Conservation (phyloP, 805 yeast species). For the Wickerhamiella azymoides region DNA sequence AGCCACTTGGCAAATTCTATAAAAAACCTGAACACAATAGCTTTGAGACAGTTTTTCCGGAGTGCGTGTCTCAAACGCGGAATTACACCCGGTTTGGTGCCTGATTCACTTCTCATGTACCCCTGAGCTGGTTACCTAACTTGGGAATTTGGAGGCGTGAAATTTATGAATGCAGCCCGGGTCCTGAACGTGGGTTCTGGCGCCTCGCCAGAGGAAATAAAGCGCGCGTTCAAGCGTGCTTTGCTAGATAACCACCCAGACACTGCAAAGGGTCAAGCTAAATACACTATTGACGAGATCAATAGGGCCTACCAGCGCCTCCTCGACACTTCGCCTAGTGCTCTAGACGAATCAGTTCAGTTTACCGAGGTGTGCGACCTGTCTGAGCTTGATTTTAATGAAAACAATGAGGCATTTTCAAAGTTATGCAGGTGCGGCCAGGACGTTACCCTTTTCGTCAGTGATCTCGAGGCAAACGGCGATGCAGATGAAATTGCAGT, state of each 20-base stretch:
- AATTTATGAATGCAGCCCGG: slow-evolving; percentile 32
- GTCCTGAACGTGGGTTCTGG: slow-evolving; percentile 36
- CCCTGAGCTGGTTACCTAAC: not conserved
- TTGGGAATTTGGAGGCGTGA: not conserved
- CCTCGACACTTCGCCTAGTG: slow-evolving; percentile 23
- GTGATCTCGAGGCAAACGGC: slow-evolving; percentile 43
- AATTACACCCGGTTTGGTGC: no score
- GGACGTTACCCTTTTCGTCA: slow-evolving; percentile 45
- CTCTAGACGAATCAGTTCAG: slow-evolving; percentile 32
- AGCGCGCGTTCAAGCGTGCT: slow-evolving; percentile 46
- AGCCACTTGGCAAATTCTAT: not conserved
- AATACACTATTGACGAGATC: slow-evolving; percentile 32
- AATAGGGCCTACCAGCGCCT: slow-evolving; percentile 48
- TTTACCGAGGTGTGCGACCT: slow-evolving; percentile 57
- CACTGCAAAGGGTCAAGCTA: slow-evolving; percentile 21
- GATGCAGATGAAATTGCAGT: slow-evolving; percentile 51
- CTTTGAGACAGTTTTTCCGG: no score
- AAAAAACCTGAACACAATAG: no score
- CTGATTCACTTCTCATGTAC: not conserved
- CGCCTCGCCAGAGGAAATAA: slow-evolving; percentile 32
- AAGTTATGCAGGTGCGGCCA: slow-evolving; percentile 28
- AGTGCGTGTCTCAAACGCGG: no score
- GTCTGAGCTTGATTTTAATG: slow-evolving; percentile 31
- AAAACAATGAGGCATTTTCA: slow-evolving; percentile 23
- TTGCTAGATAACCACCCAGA: slow-evolving; percentile 71